Percentiles rank a stretch among this genome's conserved stretches.
phyloP scores from a whole-genome alignment of 371 early-diverging fungal genomes.

The Mucor saturninus region DNA sequence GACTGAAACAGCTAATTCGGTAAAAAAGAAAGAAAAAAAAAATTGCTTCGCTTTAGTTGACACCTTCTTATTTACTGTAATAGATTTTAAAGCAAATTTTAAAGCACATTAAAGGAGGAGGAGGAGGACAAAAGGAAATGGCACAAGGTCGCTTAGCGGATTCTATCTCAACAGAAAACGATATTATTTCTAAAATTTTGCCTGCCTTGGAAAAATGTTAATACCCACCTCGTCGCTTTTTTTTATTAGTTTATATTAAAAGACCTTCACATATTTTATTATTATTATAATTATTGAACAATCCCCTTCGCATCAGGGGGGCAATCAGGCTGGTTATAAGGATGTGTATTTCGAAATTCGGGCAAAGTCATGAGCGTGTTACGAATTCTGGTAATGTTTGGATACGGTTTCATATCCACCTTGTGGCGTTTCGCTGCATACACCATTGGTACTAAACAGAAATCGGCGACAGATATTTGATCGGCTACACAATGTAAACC shows the following conservation, averaged over 20 bases:
- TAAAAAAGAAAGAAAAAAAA: no score
- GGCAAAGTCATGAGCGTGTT: slow-evolving; percentile 58
- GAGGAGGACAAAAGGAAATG: slow-evolving; percentile 54
- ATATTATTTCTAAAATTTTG: slow-evolving; percentile 34
- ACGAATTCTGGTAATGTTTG: slow-evolving; percentile 69
- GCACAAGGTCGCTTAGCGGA: slow-evolving; percentile 50
- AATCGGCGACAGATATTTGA: slow-evolving; percentile 83
- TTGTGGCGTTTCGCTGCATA: slow-evolving; percentile 74
- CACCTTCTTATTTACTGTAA: background rate
- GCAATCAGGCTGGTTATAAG: slow-evolving; percentile 77
- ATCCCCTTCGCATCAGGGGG: slow-evolving; percentile 51
- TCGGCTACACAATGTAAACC: slow-evolving; percentile 85
- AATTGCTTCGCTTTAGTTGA: no score
- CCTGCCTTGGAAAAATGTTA: slow-evolving; percentile 35
- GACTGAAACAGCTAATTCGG: slow-evolving; percentile 57
- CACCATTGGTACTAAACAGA: slow-evolving; percentile 80
- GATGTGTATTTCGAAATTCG: slow-evolving; percentile 74
- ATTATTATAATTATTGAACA: slow-evolving; percentile 13
- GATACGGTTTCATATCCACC: slow-evolving; percentile 77
- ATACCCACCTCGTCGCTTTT: slow-evolving; percentile 7
- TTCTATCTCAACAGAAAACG: slow-evolving; percentile 20
- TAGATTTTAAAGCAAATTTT: slow-evolving; percentile 50
- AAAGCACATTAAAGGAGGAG: slow-evolving; percentile 50
- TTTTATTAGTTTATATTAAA: no score
- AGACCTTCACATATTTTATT: no score